These are phyloP conservation scores for Mycena chlorophos DNA, from an alignment of 768 basidiomycete genomes.

Conservation along the genomic window DNA sequence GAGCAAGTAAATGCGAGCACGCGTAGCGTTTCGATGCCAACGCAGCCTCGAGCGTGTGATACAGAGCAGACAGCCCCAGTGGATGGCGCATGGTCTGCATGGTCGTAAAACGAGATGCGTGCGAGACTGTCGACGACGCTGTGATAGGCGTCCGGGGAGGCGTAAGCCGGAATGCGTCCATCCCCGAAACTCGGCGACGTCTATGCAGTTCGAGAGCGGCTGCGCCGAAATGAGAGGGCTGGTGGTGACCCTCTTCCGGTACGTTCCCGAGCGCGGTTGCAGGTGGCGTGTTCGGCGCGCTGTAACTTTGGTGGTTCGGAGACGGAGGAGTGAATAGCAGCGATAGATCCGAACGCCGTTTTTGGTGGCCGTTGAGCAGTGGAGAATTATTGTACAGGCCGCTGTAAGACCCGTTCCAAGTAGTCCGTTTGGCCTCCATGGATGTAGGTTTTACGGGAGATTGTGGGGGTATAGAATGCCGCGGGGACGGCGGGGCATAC, in stretches of 20 bases:
- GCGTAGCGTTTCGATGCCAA: conserved; percentile 74
- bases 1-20: conserved; percentile 75
- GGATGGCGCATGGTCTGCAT: conserved; percentile 64
- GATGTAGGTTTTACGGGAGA: conserved; percentile 25
- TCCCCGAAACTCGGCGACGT: conserved; percentile 47
- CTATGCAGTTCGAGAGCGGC: conserved; percentile 64
- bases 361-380: conserved; percentile 47
- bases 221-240: conserved; percentile 50
- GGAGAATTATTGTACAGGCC: conserved; percentile 53
- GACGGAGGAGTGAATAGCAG: conserved; percentile 40
- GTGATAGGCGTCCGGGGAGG: conserved; percentile 35
- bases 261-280: conserved; percentile 22
- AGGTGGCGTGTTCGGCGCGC: conserved; percentile 37
- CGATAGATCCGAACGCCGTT: conserved; percentile 56
- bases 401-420: conserved; percentile 73
- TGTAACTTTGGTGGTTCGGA: conserved; percentile 33
- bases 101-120: conserved; percentile 63
- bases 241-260: conserved; percentile 36
- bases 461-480: conserved; percentile 30
- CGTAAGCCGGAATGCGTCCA: conserved; percentile 49
- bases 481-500: conserved; percentile 73
- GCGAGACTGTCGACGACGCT: conserved; percentile 35
- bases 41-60: conserved; percentile 62
- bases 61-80: conserved; percentile 63
- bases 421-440: conserved; percentile 54